Conservation (phyloP, 73 alveolate species). For the Stentor roeselii region DNA sequence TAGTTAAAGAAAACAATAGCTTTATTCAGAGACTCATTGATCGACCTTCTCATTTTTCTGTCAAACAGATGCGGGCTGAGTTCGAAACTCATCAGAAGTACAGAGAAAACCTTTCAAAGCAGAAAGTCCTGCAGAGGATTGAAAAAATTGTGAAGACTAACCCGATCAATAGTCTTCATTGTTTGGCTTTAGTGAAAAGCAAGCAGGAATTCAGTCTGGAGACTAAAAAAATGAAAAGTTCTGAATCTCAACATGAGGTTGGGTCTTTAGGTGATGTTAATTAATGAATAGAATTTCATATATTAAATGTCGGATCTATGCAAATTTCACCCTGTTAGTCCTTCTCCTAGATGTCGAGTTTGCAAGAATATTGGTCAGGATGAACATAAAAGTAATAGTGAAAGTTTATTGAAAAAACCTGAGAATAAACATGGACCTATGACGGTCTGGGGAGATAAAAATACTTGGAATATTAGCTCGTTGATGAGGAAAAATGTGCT, state of each 20-base stretch:
- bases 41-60: not conserved
- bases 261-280: too few relatives aligned
- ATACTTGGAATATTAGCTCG: slow-evolving; percentile 53
- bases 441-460: slow-evolving; percentile 41
- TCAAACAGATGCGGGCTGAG: not conserved
- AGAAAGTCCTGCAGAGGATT: not conserved
- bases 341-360: slow-evolving; percentile 12
- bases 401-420: not conserved
- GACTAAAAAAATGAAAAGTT: too few relatives aligned
- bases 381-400: too few relatives aligned
- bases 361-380: slow-evolving; percentile 6
- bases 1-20: not conserved
- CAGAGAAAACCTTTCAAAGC: slow-evolving; percentile 14
- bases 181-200: too few relatives aligned
- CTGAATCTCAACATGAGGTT: too few relatives aligned
- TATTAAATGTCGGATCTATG: not conserved
- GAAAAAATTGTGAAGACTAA: not conserved
- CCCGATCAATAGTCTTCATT: too few relatives aligned
- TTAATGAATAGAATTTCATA: too few relatives aligned
- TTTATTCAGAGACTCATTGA: slow-evolving; percentile 3
- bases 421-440: slow-evolving; percentile 34
- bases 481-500: slow-evolving; percentile 62
- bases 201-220: too few relatives aligned
- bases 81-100: not conserved
- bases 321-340: slow-evolving; percentile 18